These are phyloP conservation scores for Coemansia aciculifera DNA, from an alignment of 192 early-diverging fungal genomes.

Conservation along the genomic window DNA sequence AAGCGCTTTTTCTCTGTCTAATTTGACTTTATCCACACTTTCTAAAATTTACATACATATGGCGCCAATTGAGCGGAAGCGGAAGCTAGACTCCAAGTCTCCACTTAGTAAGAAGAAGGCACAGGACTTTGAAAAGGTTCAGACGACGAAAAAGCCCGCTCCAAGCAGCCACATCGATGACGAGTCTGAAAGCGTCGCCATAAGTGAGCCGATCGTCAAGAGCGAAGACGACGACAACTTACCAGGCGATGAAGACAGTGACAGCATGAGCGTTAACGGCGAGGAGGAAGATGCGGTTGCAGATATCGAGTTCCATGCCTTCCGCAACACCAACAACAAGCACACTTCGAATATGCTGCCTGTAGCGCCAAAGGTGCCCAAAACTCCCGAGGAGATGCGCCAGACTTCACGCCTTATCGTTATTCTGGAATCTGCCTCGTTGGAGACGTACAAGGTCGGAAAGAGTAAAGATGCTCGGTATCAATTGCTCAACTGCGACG, in stretches of 20 bases:
- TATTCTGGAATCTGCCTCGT: constrained; percentile 83
- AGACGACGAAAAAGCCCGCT: not conserved
- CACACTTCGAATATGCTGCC: constrained; percentile 55
- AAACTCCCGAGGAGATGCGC: constrained; percentile 72
- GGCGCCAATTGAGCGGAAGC: constrained; percentile 12
- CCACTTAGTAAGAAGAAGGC: not conserved
- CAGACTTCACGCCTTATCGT: constrained; percentile 85
- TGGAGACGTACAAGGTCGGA: constrained; percentile 91
- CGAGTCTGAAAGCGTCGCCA: not conserved
- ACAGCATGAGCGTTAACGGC: not conserved
- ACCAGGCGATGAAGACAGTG: not conserved
- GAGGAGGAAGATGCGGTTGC: not conserved
- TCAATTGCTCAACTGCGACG: constrained; percentile 94
- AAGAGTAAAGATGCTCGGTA: constrained; percentile 76
- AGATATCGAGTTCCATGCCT: constrained; percentile 38
- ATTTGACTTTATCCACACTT: not conserved
- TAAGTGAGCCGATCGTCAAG: not conserved
- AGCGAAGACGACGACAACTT: not conserved
- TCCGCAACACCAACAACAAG: constrained; percentile 52
- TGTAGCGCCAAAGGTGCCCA: constrained; percentile 77
- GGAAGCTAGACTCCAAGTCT: not conserved
- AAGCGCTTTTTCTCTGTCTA: no score
- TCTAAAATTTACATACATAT: not conserved
- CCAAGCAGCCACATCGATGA: not conserved
- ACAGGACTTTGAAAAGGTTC: not conserved